Evolutionary conservation across 371 early-diverging fungal genomes (phyloP).

Genomic region (Syncephalastrum contaminatum): DNA sequence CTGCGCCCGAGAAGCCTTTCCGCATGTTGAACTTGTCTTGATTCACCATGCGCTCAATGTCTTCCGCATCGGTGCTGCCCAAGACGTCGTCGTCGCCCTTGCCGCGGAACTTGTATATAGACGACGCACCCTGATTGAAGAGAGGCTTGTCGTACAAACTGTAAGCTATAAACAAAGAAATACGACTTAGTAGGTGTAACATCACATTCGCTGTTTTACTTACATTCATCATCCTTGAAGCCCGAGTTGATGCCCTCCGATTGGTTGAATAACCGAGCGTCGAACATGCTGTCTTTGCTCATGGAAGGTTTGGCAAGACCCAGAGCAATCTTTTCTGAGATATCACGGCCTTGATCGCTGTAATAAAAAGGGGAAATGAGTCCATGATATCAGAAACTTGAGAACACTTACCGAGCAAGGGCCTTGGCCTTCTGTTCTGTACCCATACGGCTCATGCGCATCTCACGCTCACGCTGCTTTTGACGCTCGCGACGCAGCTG

Average conservation of each 20-base stretch:
- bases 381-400: neutral
- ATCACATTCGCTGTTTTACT: constrained; percentile 1
- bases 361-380: constrained; percentile 1
- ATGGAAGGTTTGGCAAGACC: constrained; percentile 91
- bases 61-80: constrained; percentile 68
- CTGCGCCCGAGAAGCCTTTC: constrained; percentile 70
- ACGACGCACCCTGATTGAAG: constrained; percentile 69
- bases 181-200: neutral
- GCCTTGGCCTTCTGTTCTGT: constrained; percentile 83
- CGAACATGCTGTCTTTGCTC: constrained; percentile 89
- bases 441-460: constrained; percentile 90
- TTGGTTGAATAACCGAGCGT: constrained; percentile 93
- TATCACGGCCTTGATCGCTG: constrained; percentile 83
- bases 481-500: constrained; percentile 82
- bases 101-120: constrained; percentile 82
- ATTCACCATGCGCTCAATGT: constrained; percentile 67
- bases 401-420: constrained; percentile 57
- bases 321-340: constrained; percentile 97
- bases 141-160: constrained; percentile 89
- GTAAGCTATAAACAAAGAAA: constrained; percentile 50
- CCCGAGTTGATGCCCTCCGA: constrained; percentile 83
- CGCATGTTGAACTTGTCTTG: constrained; percentile 69
- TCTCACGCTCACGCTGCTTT: constrained; percentile 84
- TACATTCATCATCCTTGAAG: constrained; percentile 84
- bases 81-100: constrained; percentile 66